Base-by-base conservation (phyloP, 2,329 filamentous ascomycete species). In the Paraphaeosphaeria minitans region DNA sequence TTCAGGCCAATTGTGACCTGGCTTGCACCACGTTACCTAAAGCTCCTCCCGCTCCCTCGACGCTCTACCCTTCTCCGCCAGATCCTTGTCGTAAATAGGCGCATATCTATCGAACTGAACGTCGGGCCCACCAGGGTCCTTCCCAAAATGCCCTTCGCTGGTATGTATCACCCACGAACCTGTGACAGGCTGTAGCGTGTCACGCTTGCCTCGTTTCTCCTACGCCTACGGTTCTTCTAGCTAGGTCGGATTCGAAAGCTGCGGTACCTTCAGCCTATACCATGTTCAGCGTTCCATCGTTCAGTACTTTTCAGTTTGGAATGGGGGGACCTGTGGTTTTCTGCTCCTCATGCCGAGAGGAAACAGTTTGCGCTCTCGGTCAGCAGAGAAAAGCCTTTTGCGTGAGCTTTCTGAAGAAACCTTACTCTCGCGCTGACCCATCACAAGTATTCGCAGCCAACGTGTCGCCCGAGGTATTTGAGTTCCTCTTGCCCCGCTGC, bases 101-200 rank as follows among this genome's bases (percentile, higher is more conserved):
- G 45, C 56, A 52, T 55, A 37, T 10, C 37, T 51, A 35, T 58
- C 56, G 16, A 55, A 58, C 12, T 58, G 33, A n/a, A 55, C 27
- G 46, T 58, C 47, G 8, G 49, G 56, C 12, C 48, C 50, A 41
- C 50, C 56, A 19, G 56, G 45, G 21, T 58, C 56, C 22, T 29
- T 58, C 9, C 56, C 52, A 41, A 55, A 58, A 10, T 45, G 3
- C 22, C 56, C 56, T 14, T 58, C 52, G 4, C 9, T 43, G 8
- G 46, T 55, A 16, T 35, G 29, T n/a, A 58, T 41, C 1, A 55
- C 41, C 56, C 51, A 58, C 51, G 47, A 58, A 2, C 56, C 56
- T n/a, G 46, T 55, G 13, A 51, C 46, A 8, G 56, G 52, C 10
- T 51, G 56, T 10, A 58, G 39, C 7, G 51, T 55, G 22, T 58